These are phyloP conservation scores for Wickerhamiella kurtzmanii DNA, from an alignment of 805 yeast genomes.

Conservation along the genomic window DNA sequence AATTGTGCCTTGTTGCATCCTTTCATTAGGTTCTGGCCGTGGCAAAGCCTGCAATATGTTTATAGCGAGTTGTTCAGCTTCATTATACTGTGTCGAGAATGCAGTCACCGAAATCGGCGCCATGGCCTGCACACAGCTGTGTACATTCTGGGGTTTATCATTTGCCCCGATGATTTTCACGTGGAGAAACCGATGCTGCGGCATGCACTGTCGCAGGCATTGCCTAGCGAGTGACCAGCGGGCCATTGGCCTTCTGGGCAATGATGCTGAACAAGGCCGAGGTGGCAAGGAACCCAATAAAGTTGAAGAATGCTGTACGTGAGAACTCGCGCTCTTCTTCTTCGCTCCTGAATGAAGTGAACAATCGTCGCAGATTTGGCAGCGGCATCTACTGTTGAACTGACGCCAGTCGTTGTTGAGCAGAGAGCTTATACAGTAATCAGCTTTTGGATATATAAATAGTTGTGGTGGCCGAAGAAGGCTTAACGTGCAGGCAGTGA, in stretches of 20 bases:
- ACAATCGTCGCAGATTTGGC: slow-evolving; percentile 64
- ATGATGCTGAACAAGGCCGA: slow-evolving; percentile 71
- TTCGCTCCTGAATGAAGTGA: slow-evolving; percentile 71
- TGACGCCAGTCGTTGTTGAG: too few relatives aligned
- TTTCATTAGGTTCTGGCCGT: background rate
- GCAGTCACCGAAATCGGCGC: slow-evolving; percentile 6
- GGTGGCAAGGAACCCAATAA: slow-evolving; percentile 67
- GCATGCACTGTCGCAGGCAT: too few relatives aligned
- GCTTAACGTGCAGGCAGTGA: too few relatives aligned
- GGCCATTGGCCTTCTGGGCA: slow-evolving; percentile 39
- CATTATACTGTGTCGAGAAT: slow-evolving; percentile 14
- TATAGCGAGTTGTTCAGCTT: slow-evolving; percentile 7
- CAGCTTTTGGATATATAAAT: too few relatives aligned
- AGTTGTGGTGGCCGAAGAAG: too few relatives aligned
- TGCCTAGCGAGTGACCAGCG: too few relatives aligned
- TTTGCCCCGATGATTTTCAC: background rate
- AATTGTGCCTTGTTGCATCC: slow-evolving; percentile 8
- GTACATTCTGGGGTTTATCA: background rate
- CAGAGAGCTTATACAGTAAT: background rate
- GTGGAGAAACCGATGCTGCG: too few relatives aligned
- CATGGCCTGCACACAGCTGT: background rate
- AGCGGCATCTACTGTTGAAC: slow-evolving; percentile 32
- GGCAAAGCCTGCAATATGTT: background rate
- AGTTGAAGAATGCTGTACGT: slow-evolving; percentile 47
- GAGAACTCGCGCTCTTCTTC: slow-evolving; percentile 73